Base-by-base conservation (phyloP, 148 eudicot genomes). In the Chenopodium album region DNA sequence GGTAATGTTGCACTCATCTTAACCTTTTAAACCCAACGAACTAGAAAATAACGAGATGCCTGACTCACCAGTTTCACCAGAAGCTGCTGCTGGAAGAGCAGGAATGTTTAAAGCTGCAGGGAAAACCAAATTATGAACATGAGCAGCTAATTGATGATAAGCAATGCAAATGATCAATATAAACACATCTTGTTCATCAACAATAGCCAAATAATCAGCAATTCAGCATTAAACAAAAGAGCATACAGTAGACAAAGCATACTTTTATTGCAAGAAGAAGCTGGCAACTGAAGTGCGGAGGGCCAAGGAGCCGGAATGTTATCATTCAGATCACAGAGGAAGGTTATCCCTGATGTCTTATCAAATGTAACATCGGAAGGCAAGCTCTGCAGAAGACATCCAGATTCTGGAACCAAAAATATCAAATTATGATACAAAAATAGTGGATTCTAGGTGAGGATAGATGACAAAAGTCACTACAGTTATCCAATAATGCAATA, bases 261-360 rank as follows among this genome's bases (percentile, higher is more conserved):
- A 96, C 99, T 86, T 86, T 90, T 91, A 79, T 94, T 94, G 88
- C 99, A 96, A 41, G 95, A 88, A 75, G 98, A 89, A 79, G 93
- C 73, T 59, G 95, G 90, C 84, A 89, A 70, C 83, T 89, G 93
- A 82, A 90, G 83, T 72, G 90, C 68, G 59, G 95, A 89, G 28
- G 99, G 99, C 99, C 99, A 96, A 80, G 94, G 96, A 85, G 99
- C 97, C 16, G 98, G 92, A 83, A 96, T 94, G 85, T 96, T 94
- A 84, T 96, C 99, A 29, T 96, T 96, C 82, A 96, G 88, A 83
- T 96, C 99, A 81, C 99, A 96, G n/a, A 94, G 87, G 82, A 96
- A 96, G 79, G 91, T 90, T 41, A 92, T 81, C 79, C 99, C 99
- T n/a, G 93, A 76, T 80, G 84, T 83, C 80, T 75, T 82, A 85